phyloP scores from a whole-genome alignment of 768 basidiomycete genomes.

The Lepiota venenata region DNA sequence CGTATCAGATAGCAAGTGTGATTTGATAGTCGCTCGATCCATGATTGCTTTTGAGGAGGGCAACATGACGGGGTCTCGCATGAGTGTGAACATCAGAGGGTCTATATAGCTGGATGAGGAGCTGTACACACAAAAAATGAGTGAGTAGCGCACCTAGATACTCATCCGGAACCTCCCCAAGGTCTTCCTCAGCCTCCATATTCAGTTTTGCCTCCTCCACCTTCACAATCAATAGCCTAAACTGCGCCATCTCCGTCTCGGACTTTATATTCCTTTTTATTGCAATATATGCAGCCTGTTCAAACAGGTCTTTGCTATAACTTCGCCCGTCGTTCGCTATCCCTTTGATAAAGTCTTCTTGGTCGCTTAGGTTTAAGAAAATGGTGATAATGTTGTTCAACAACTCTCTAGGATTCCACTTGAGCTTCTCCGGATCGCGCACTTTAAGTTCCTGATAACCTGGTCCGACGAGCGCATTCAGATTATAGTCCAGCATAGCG shows the following conservation, averaged over 20 bases:
- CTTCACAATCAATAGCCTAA: conserved; percentile 68
- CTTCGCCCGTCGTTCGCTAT: conserved; percentile 95
- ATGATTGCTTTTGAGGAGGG: conserved; percentile 79
- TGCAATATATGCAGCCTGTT: conserved; percentile 68
- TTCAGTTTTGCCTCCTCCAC: conserved; percentile 82
- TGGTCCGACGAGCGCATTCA: conserved; percentile 86
- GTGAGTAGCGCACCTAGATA: conserved; percentile 66
- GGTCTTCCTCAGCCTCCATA: conserved; percentile 86
- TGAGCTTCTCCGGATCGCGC: conserved; percentile 81
- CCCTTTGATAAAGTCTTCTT: conserved; percentile 74
- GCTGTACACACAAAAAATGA: conserved; percentile 5
- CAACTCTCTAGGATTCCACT: conserved; percentile 80
- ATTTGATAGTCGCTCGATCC: conserved; percentile 92
- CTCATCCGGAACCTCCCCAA: conserved; percentile 93
- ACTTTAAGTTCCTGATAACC: conserved; percentile 85
- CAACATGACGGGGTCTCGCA: conserved; percentile 92
- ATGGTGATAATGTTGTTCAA: conserved; percentile 87
- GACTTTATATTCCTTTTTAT: conserved; percentile 65
- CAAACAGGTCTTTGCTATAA: conserved; percentile 83
- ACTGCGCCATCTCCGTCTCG: conserved; percentile 67
- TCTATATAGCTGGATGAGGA: conserved; percentile 41
- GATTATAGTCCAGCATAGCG: conserved; percentile 95
- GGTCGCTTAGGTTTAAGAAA: conserved; percentile 83
- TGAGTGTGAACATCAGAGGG: conserved; percentile 86
- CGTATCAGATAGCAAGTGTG: conserved; percentile 86